Base-by-base conservation (phyloP, 495 filamentous ascomycete genomes). In the Neurospora terricola region DNA sequence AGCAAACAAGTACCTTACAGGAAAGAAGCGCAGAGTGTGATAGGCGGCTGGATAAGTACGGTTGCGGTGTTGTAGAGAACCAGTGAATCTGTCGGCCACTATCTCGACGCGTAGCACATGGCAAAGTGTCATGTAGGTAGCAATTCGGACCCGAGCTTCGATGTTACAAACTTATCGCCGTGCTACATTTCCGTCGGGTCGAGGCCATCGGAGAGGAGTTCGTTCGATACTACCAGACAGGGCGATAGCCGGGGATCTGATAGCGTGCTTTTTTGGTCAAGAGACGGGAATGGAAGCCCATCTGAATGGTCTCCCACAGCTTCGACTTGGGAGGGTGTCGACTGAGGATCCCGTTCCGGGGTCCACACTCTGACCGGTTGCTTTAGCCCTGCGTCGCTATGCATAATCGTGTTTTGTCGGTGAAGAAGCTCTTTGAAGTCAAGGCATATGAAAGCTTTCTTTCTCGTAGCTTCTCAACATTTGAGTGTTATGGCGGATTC, bases 291-390 rank as follows among this genome's bases (percentile, higher is more conserved):
- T 30, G 27, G 30, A 18, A 34, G 14, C 12, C 12, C 23, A 66
- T 66, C 27, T 34, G 54, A 66, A 66, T 66, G 14, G 54, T 16
- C 27, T 69, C 36, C 68, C 23, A 69, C 66, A 72, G 59, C 68
- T 37, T 40, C 38, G 27, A 37, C 40, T 75, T 66, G 72, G 71
- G 70, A 69, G 69, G 71, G 54, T 71, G 23, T 71, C 43, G 71
- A 45, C 48, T 30, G 36, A 38, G 23, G 42, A 70, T 48, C 45
- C 12, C 54, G 12, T 62, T 34, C 27, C 54, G 38, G 74, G 66
- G 71, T 77, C 78, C 78, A 76, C 76, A 74, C 66, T 72, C 70
- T 72, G 76, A 80, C 77, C 78, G 78, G 77, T 76, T 69, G 70
- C 66, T 23, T 74, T 78, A 74, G 78, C 73, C 69, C 72, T 79